Conservation (phyloP, 176 grass and related monocot genomes). For the Bolboschoenus planiculmis region DNA sequence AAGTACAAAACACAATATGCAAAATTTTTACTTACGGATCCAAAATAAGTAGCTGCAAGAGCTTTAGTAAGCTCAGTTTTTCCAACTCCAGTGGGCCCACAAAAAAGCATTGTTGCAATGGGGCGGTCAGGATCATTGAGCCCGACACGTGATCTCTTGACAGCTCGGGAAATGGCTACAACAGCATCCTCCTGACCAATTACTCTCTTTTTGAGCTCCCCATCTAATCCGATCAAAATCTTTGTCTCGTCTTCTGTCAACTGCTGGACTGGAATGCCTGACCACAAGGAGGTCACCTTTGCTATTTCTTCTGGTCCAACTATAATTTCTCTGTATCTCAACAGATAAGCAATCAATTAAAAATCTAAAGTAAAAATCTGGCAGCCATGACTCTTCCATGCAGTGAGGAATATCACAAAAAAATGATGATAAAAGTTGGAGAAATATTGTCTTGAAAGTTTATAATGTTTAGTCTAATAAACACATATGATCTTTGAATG, state of each 20-base stretch:
- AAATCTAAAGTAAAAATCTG: not conserved
- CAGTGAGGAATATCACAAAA: slow-evolving; percentile 1
- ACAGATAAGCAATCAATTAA: not conserved
- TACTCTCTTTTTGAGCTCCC: slow-evolving; percentile 72
- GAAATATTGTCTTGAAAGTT: not conserved
- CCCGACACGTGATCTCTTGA: slow-evolving; percentile 81
- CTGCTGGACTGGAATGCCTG: slow-evolving; percentile 87
- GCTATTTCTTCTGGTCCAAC: slow-evolving; percentile 92
- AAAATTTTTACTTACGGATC: slow-evolving; percentile 50
- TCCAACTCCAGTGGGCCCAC: slow-evolving; percentile 91
- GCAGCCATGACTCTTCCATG: not conserved
- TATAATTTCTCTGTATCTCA: slow-evolving; percentile 41
- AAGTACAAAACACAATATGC: not conserved
- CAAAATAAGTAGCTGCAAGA: slow-evolving; percentile 81
- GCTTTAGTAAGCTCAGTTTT: slow-evolving; percentile 92
- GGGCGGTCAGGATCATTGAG: slow-evolving; percentile 79
- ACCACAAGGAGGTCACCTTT: slow-evolving; percentile 79
- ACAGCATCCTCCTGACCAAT: slow-evolving; percentile 97
- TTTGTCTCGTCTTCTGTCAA: slow-evolving; percentile 75
- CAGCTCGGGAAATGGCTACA: slow-evolving; percentile 67
- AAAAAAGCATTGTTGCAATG: slow-evolving; percentile 87
- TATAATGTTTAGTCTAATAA: not conserved
- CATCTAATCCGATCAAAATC: slow-evolving; percentile 68
- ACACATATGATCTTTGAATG: not conserved
- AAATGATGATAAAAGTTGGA: not conserved